Conservation (phyloP, 495 filamentous ascomycete species). For the Hypoxylon fragiforme region DNA sequence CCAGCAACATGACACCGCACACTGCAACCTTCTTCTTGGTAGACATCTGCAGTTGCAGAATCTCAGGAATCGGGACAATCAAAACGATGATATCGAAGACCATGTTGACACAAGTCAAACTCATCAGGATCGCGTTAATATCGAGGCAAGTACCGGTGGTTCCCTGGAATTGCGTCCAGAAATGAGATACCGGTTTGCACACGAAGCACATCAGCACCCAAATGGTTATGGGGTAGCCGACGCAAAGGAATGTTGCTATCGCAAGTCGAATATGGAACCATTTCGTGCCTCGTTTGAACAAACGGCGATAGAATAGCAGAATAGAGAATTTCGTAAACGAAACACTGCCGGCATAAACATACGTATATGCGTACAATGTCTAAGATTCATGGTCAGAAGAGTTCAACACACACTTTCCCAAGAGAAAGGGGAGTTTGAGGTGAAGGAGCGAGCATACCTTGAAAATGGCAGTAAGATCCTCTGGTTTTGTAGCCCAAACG, state of each 20-base stretch:
- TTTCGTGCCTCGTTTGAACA: conserved; percentile 36
- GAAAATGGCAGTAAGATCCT: conserved; percentile 24
- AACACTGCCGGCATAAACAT: conserved; percentile 40
- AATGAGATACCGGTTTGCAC: conserved; percentile 39
- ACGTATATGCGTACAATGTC: conserved; percentile 41
- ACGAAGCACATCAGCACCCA: conserved; percentile 31
- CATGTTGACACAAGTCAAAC: conserved; percentile 41
- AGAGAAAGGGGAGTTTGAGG: background rate
- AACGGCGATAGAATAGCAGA: conserved; percentile 40
- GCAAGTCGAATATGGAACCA: conserved; percentile 26
- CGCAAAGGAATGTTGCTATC: conserved; percentile 18
- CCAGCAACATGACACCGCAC: conserved; percentile 46
- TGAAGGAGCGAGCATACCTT: conserved; percentile 2
- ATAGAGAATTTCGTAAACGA: conserved; percentile 45
- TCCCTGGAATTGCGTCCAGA: conserved; percentile 39
- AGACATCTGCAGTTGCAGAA: conserved; percentile 42
- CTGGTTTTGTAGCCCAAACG: conserved; percentile 34
- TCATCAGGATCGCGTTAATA: conserved; percentile 37
- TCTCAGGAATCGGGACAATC: conserved; percentile 45
- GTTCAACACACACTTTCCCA: background rate
- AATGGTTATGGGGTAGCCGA: conserved; percentile 30
- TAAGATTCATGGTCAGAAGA: conserved; percentile 5
- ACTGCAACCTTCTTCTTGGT: conserved; percentile 45
- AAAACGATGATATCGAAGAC: conserved; percentile 50
- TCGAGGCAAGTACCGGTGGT: conserved; percentile 35